Evolutionary conservation across 805 yeast species (phyloP).

Genomic region (Saccharomycopsis amapae): DNA sequence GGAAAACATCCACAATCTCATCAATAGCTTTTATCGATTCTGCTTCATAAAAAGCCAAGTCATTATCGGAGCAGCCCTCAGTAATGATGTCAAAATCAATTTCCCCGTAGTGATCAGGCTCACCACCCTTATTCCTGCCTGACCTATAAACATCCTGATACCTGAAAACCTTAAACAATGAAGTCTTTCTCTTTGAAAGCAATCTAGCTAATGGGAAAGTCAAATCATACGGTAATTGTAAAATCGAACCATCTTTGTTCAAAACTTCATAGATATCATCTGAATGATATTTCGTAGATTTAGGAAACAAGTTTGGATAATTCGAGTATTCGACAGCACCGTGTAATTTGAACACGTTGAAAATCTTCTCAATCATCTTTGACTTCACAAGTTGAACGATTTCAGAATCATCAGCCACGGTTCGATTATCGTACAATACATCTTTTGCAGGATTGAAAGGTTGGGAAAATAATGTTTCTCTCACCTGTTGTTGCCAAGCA

Average conservation of each 20-base stretch:
- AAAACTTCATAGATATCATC: constrained; percentile 71
- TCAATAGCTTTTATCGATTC: constrained; percentile 80
- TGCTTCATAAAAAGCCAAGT: constrained; percentile 65
- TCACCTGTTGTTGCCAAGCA: constrained; percentile 89
- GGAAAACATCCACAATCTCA: constrained; percentile 60
- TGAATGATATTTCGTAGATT: constrained; percentile 60
- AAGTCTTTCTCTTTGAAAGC: constrained; percentile 43
- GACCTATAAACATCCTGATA: constrained; percentile 81
- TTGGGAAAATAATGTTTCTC: constrained; percentile 78
- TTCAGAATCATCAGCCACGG: constrained; percentile 20
- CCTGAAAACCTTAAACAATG: constrained; percentile 29
- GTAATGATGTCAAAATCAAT: constrained; percentile 80
- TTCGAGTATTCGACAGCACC: constrained; percentile 78
- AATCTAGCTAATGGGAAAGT: constrained; percentile 85
- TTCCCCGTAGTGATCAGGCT: constrained; percentile 72
- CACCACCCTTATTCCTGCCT: constrained; percentile 49
- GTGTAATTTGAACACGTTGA: constrained; percentile 62
- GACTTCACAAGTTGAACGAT: constrained; percentile 39
- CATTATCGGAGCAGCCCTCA: constrained; percentile 32
- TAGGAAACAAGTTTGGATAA: constrained; percentile 71
- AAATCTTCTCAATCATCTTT: constrained; percentile 53
- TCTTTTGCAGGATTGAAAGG: constrained; percentile 82
- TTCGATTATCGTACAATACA: constrained; percentile 61
- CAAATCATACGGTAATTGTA: constrained; percentile 84
- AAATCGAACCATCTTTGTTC: constrained; percentile 79